phyloP scores from a whole-genome alignment of 495 filamentous ascomycete genomes.

The Aspergillus campestris region DNA sequence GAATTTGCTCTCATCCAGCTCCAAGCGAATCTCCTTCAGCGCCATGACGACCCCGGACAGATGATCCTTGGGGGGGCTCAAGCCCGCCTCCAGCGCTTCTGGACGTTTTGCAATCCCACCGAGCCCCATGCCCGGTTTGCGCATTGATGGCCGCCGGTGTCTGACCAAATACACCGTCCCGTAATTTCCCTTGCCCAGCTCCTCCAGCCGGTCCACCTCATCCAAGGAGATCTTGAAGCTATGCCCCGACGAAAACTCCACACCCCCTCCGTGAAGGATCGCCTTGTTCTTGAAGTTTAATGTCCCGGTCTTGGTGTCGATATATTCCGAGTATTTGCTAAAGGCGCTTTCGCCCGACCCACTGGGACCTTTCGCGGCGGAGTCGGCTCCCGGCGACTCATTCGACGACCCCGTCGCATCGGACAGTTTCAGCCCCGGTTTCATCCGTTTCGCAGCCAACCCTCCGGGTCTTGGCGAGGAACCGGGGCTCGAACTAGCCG shows the following conservation, averaged over 20 bases:
- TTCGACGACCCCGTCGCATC: conserved; percentile 33
- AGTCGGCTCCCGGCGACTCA: conserved; percentile 10
- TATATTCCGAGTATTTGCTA: conserved; percentile 84
- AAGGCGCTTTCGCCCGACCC: conserved; percentile 54
- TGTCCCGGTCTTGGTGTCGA: conserved; percentile 85
- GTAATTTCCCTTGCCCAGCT: conserved; percentile 97
- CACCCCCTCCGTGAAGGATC: conserved; percentile 74
- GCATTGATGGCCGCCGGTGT: conserved; percentile 70
- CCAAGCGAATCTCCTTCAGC: conserved; percentile 98
- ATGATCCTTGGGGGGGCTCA: conserved; percentile 20
- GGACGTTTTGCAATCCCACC: conserved; percentile 47
- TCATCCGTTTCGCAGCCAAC: conserved; percentile 45
- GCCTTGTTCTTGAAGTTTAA: conserved; percentile 92
- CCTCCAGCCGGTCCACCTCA: conserved; percentile 89
- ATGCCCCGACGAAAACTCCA: conserved; percentile 83
- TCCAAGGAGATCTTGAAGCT: conserved; percentile 93
- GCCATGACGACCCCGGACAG: conserved; percentile 80
- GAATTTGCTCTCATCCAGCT: conserved; percentile 94
- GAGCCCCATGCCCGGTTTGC: conserved; percentile 71
- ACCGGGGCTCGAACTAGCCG: conserved; percentile 14
- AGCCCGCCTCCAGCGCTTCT: conserved; percentile 15
- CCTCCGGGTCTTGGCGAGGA: conserved; percentile 40
- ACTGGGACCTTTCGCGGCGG: conserved; percentile 12
- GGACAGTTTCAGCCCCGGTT: conserved; percentile 43
- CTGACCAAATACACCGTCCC: conserved; percentile 95